Conservation (phyloP, 352 stramenopile genomes). For the Phytophthora ramorum region DNA sequence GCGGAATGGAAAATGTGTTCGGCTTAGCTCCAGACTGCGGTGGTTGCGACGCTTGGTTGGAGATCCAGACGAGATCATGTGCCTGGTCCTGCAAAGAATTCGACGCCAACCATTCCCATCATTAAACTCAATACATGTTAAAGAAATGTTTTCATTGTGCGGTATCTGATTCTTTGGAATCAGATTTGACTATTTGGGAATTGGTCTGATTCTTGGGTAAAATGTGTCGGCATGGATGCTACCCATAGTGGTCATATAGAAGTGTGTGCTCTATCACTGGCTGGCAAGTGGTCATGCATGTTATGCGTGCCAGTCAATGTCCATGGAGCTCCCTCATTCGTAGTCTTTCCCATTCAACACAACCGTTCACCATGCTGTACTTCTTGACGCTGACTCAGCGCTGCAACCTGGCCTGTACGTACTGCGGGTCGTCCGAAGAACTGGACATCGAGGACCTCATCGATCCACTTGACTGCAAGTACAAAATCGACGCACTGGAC, state of each 20-base stretch:
- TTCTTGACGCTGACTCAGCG: slow-evolving; percentile 38
- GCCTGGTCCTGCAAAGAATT: no score
- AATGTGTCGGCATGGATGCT: slow-evolving; percentile 21
- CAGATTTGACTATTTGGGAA: background rate
- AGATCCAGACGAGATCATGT: no score
- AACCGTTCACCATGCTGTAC: slow-evolving; percentile 20
- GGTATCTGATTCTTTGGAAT: no score
- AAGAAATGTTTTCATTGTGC: no score
- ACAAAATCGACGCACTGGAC: slow-evolving; percentile 27
- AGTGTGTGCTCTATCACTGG: slow-evolving; percentile 18
- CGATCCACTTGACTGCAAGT: slow-evolving; percentile 29
- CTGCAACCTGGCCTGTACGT: slow-evolving; percentile 47
- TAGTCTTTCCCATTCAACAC: background rate
- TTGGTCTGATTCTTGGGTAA: no score
- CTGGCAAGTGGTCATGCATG: slow-evolving; percentile 14
- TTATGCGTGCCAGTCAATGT: background rate
- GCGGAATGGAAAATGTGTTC: no score
- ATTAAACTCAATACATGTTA: no score
- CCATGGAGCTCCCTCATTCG: slow-evolving; percentile 2
- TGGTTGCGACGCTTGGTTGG: no score
- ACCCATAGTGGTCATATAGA: slow-evolving; percentile 24
- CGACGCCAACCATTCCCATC: no score
- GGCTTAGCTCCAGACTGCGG: no score
- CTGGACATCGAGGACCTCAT: slow-evolving; percentile 39
- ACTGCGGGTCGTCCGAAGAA: slow-evolving; percentile 47